These are phyloP conservation scores for Creolimax fragrantissima DNA, from an alignment of 78 protist species.

Conservation along the genomic window DNA sequence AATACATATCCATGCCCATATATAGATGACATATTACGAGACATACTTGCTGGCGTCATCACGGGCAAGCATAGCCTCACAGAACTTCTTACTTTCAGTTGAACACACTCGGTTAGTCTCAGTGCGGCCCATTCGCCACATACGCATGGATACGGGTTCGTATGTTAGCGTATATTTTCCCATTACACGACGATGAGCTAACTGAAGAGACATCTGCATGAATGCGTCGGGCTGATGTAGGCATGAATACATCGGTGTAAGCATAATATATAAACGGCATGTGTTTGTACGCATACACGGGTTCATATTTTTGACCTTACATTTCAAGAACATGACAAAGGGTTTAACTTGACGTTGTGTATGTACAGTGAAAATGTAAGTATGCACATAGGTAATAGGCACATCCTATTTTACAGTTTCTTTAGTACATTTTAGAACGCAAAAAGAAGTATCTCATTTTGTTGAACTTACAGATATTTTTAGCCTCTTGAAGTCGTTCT, in stretches of 20 bases:
- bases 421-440: not conserved
- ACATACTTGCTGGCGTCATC: too few relatives aligned
- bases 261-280: too few relatives aligned
- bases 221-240: conserved; percentile 18
- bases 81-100: not conserved
- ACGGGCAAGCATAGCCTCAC: not conserved
- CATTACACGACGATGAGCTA: not conserved
- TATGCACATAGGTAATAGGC: not conserved
- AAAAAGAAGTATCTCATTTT: not conserved
- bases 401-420: too few relatives aligned
- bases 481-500: not conserved
- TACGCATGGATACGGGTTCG: conserved; percentile 6
- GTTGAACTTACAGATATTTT: not conserved
- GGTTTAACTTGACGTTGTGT: too few relatives aligned
- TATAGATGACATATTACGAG: too few relatives aligned
- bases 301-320: too few relatives aligned
- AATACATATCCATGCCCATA: too few relatives aligned
- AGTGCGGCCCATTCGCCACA: not conserved
- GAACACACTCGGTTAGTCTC: conserved; percentile 11
- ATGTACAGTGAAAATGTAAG: not conserved
- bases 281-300: too few relatives aligned
- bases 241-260: too few relatives aligned
- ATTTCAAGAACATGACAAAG: too few relatives aligned
- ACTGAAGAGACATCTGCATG: not conserved
- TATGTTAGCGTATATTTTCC: not conserved